A percentile compares a stretch with the other conserved stretches of the same genome.
These are phyloP conservation scores for Metschnikowia lachancei DNA, from an alignment of 805 yeast species.

Conservation along the genomic window DNA sequence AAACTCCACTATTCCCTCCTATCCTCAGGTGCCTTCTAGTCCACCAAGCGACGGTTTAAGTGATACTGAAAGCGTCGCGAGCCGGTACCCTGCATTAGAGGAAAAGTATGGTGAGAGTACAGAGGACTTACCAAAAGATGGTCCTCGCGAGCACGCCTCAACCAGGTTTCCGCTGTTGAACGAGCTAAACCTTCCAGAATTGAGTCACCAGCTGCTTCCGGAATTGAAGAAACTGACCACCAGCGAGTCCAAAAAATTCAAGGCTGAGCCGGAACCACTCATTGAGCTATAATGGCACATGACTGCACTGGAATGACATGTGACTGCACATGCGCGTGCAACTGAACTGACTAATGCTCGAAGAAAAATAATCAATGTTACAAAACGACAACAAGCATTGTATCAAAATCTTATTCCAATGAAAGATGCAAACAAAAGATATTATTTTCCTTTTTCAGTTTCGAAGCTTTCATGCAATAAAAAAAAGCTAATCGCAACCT, in stretches of 20 bases:
- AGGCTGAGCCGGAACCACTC: conserved; percentile 40
- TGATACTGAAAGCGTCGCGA: conserved; percentile 21
- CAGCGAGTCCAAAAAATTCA: conserved; percentile 14
- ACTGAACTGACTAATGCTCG: too few relatives aligned
- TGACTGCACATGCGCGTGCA: too few relatives aligned
- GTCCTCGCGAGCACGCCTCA: conserved; percentile 14
- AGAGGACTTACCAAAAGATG: background rate
- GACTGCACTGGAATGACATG: too few relatives aligned
- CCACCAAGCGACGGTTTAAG: conserved; percentile 18
- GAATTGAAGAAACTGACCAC: conserved; percentile 3
- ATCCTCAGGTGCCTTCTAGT: conserved; percentile 18
- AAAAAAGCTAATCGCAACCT: too few relatives aligned
- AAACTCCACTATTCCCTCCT: background rate
- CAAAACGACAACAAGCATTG: too few relatives aligned
- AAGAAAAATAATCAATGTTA: too few relatives aligned
- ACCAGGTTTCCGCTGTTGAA: conserved; percentile 20
- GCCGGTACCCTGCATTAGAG: conserved; percentile 20
- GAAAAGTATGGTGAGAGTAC: conserved; percentile 1
- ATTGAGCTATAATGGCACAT: conserved; percentile 44
- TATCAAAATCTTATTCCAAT: too few relatives aligned
- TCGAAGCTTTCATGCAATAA: too few relatives aligned
- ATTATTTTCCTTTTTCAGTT: too few relatives aligned
- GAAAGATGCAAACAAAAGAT: too few relatives aligned
- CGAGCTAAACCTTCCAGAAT: conserved; percentile 12
- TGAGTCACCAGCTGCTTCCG: conserved; percentile 5